Evolutionary conservation across 768 basidiomycete species (phyloP).

Genomic region (Amanita pseudoporphyria): DNA sequence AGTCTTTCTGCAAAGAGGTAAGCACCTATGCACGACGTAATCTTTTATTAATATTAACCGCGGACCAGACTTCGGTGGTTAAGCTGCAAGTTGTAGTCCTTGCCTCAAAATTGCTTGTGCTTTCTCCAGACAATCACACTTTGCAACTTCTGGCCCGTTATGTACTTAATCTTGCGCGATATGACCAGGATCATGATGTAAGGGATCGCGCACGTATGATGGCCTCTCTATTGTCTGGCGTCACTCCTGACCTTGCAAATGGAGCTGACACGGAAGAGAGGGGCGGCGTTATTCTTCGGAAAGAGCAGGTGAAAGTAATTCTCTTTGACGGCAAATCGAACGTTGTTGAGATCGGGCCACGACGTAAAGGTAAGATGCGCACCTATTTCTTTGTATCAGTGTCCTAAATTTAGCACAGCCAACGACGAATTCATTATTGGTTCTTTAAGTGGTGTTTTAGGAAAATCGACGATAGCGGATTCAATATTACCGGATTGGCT

Average conservation of each 20-base stretch:
- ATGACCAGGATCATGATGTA: constrained; percentile 84
- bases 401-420: constrained; percentile 16
- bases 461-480: constrained; percentile 42
- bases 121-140: constrained; percentile 44
- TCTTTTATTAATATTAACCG: constrained; percentile 3
- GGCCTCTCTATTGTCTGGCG: constrained; percentile 53
- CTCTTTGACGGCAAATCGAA: constrained; percentile 68
- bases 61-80: constrained; percentile 43
- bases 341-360: constrained; percentile 29
- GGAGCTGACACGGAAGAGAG: constrained; percentile 35
- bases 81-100: constrained; percentile 82
- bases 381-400: neutral
- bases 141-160: constrained; percentile 55
- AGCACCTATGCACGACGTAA: constrained; percentile 4
- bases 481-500: constrained; percentile 74
- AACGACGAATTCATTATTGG: constrained; percentile 44
- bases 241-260: constrained; percentile 22
- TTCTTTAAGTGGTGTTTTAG: constrained; percentile 53
- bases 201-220: constrained; percentile 85
- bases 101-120: constrained; percentile 74
- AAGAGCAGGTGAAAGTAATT: constrained; percentile 74
- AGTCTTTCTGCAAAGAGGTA: constrained; percentile 67
- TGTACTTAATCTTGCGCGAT: constrained; percentile 76
- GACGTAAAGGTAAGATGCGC: constrained; percentile 20
- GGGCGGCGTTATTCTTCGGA: constrained; percentile 67